phyloP scores from a whole-genome alignment of 2,329 filamentous ascomycete species.

The Monilinia fructigena region DNA sequence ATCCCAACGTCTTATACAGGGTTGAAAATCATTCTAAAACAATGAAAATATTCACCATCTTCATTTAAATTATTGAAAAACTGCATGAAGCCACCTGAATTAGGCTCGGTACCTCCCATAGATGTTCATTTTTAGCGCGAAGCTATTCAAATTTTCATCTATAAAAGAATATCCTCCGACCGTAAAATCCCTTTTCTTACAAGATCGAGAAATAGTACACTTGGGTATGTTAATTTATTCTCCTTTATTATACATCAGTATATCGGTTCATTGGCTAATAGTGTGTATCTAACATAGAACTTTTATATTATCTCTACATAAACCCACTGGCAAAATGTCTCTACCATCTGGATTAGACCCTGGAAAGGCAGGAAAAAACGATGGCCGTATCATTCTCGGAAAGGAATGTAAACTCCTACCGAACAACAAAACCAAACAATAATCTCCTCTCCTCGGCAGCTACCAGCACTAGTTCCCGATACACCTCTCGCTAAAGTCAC shows the following conservation, averaged over 20 bases:
- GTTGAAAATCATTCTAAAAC: neutral
- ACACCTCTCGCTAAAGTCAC: neutral
- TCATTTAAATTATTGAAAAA: neutral
- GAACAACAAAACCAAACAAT: too few relatives aligned
- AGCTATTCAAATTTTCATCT: neutral
- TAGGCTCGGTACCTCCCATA: too few relatives aligned
- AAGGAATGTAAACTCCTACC: neutral
- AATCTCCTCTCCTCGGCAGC: too few relatives aligned
- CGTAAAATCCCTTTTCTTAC: neutral
- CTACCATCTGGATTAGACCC: neutral
- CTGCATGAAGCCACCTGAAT: neutral
- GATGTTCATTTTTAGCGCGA: neutral
- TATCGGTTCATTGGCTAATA: neutral
- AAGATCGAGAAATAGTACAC: neutral
- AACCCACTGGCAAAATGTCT: neutral
- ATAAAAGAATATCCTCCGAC: neutral
- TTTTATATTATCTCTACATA: neutral
- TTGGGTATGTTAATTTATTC: neutral
- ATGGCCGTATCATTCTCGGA: too few relatives aligned
- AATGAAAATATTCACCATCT: neutral
- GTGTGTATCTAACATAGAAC: neutral
- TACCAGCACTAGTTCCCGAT: neutral
- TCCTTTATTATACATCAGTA: rapidly evolving
- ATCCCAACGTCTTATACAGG: neutral
- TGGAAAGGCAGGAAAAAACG: neutral